Conservation (phyloP, 495 filamentous ascomycete species). For the Podospora sp. region DNA sequence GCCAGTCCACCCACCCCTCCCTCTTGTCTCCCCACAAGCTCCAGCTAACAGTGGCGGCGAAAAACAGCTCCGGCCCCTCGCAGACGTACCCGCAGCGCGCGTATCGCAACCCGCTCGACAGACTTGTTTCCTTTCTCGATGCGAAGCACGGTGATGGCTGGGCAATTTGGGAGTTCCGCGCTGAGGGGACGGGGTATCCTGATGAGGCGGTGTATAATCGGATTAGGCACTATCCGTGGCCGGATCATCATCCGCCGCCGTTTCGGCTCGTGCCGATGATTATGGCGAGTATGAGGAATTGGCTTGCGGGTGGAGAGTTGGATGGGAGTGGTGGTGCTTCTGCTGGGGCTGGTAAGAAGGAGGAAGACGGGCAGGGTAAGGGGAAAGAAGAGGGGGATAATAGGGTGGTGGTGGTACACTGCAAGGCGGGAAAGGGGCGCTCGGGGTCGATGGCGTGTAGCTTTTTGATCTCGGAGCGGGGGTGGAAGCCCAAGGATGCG, state of each 20-base stretch:
- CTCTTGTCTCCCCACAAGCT: background rate
- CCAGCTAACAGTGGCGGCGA: constrained; percentile 14
- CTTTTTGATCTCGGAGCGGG: constrained; percentile 88
- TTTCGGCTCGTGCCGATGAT: constrained; percentile 85
- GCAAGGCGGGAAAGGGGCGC: constrained; percentile 94
- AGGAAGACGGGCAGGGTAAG: constrained; percentile 12
- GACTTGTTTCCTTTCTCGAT: constrained; percentile 84
- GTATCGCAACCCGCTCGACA: constrained; percentile 89
- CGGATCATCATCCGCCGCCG: constrained; percentile 95
- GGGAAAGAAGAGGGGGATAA: constrained; percentile 10
- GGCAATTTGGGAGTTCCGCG: constrained; percentile 97
- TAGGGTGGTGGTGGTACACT: constrained; percentile 88
- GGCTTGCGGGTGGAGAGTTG: constrained; percentile 64
- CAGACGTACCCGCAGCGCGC: constrained; percentile 84
- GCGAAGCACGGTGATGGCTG: constrained; percentile 77
- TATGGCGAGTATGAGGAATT: constrained; percentile 88
- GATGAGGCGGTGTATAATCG: constrained; percentile 83
- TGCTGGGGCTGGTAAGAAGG: constrained; percentile 25
- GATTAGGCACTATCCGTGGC: constrained; percentile 90
- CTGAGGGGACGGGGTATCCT: constrained; percentile 93
- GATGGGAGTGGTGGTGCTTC: constrained; percentile 24
- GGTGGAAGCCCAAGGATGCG: constrained; percentile 79
- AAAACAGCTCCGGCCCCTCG: constrained; percentile 74
- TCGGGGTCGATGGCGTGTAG: constrained; percentile 86
- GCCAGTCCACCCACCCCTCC: constrained; percentile 41